phyloP scores from a whole-genome alignment of 345 rosid genomes.

The Nasturtium officinale region DNA sequence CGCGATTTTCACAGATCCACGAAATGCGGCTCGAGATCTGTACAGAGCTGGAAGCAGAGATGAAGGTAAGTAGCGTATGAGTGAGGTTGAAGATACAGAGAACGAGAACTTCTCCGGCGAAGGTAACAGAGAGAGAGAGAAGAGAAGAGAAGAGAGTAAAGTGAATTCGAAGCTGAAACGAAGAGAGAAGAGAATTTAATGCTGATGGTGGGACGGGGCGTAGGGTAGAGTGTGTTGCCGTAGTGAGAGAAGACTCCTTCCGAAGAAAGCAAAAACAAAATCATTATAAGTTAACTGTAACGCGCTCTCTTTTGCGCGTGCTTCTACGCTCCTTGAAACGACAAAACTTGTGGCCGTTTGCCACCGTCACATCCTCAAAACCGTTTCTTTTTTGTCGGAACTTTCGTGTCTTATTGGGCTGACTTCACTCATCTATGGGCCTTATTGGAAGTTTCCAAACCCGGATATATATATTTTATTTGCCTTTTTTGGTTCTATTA shows the following conservation, averaged over 20 bases:
- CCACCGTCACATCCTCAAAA: constrained; percentile 42
- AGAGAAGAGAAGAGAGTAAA: constrained; percentile 31
- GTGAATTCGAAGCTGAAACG: constrained; percentile 31
- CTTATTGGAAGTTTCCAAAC: constrained; percentile 2
- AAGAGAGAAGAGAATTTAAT: constrained; percentile 35
- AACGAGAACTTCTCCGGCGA: constrained; percentile 40
- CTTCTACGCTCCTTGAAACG: constrained; percentile 33
- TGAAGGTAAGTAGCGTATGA: neutral
- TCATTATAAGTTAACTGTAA: too few relatives aligned
- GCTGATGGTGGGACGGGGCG: constrained; percentile 44
- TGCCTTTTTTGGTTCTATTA: neutral
- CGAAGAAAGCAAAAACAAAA: constrained; percentile 11
- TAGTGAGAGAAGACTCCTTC: constrained; percentile 39
- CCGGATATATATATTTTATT: neutral
- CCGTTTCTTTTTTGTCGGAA: constrained; percentile 38
- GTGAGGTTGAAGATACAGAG: constrained; percentile 6
- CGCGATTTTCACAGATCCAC: constrained; percentile 59
- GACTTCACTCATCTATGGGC: neutral
- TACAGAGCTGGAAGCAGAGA: constrained; percentile 24
- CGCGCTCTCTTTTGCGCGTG: constrained; percentile 23
- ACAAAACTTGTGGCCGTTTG: constrained; percentile 46
- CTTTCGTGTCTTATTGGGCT: constrained; percentile 8
- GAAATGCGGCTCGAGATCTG: constrained; percentile 60
- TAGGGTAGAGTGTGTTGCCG: constrained; percentile 46
- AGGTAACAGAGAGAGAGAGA: constrained; percentile 22